Evolutionary conservation across 2,329 filamentous ascomycete species (phyloP), one percentile per base, ranked within the genome.

Genomic region (Fusarium buharicum): DNA sequence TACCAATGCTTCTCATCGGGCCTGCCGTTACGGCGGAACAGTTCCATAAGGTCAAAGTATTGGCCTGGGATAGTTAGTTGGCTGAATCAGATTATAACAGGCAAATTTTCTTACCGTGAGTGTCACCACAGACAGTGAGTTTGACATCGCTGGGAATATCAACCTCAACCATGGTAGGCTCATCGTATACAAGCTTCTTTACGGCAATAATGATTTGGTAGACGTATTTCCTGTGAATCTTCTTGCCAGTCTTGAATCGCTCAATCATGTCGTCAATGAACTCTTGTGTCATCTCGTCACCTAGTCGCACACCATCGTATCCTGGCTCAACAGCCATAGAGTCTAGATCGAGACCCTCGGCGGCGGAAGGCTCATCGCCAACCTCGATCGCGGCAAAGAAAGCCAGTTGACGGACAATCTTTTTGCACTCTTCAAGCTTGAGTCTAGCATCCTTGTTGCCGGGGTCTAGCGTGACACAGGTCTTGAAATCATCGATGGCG

Each of bases 191-290:
- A 55, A 99, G 85, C 63, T 97, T 89, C 81, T 91, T 92, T 69
- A 96, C 91, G 6, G 91, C 91, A 69, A 97, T 80, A 70, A 99
- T 85, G 73, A 99, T 99, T 79, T 97, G 92, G 82, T 94, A 98
- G 66, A 94, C 95, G 74, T 97, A 99, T 84, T 98, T 99, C 79
- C 87, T 89, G 77, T 95, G 92, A 54, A 99, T 84, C 78, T 92
- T 94, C 84, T 99, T 98, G 73, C 95, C 95, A 46, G 86, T 89
- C 85, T 96, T 97, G 85, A 99, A 99, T 28, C 95, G 84, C 76
- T 95, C 86, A 53, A 92, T 94, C 94, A 98, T 97, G 79, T 99
- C 94, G 70, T 96, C 91, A 70, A 99, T 91, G 73, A 99, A 99
- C 71, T 97, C 94, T 68, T 94, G 86, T 2, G 94, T 97, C 93